Conservation (phyloP, 805 yeast species). For the Millerozyma miso region DNA sequence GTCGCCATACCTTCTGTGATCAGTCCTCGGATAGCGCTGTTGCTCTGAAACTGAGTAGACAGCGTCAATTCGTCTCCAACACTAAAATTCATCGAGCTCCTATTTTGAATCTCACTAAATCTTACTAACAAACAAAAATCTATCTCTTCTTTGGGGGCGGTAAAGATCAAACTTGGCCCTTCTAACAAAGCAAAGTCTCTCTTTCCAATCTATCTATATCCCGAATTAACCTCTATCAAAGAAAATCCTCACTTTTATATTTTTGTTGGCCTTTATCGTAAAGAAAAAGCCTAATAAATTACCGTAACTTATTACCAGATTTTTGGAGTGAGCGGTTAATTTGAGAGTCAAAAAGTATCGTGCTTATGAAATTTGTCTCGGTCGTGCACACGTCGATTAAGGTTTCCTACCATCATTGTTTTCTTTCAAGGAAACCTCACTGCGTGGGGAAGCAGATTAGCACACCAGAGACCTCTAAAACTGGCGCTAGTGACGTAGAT, state of each 20-base stretch:
- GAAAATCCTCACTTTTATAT: neutral
- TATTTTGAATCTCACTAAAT: no score
- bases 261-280: neutral
- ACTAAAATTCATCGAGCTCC: neutral
- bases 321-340: neutral
- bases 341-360: neutral
- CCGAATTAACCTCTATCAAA: neutral
- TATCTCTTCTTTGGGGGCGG: neutral
- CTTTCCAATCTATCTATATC: neutral
- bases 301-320: neutral
- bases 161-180: neutral
- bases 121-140: neutral
- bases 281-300: neutral
- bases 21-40: neutral
- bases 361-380: neutral
- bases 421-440: no score
- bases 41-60: neutral
- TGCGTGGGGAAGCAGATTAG: no score
- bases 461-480: no score
- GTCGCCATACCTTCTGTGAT: neutral
- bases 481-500: no score
- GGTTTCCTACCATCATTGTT: neutral
- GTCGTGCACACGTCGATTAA: neutral
- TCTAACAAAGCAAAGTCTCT: neutral
- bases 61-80: neutral